These are phyloP conservation scores for Phragmites australis DNA, from an alignment of 176 grass and related monocot species.

Conservation along the genomic window DNA sequence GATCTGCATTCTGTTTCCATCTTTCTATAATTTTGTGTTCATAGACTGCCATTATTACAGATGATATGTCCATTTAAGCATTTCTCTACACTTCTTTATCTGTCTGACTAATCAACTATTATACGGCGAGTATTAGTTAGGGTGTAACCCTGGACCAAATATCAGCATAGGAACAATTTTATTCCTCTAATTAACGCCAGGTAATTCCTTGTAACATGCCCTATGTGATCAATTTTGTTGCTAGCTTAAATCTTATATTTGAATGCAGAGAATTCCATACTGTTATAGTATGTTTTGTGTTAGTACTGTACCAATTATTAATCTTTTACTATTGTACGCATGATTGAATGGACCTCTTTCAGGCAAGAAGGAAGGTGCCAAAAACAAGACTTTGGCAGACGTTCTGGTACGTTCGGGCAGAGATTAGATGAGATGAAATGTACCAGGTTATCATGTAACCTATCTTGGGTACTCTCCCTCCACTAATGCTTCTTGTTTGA, in stretches of 20 bases:
- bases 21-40: neutral
- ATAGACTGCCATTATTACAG: neutral
- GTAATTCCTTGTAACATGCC: too few species aligned
- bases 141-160: neutral
- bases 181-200: neutral
- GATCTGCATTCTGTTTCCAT: neutral
- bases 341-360: slow-evolving; percentile 6
- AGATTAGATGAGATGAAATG: neutral
- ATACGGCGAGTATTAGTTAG: neutral
- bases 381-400: slow-evolving; percentile 17
- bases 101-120: too few species aligned
- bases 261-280: neutral
- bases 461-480: slow-evolving; percentile 13
- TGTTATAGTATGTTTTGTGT: neutral
- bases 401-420: slow-evolving; percentile 23
- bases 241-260: neutral
- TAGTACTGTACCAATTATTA: neutral
- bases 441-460: neutral
- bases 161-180: neutral
- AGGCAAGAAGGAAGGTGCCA: slow-evolving; percentile 16
- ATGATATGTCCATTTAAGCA: neutral
- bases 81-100: neutral
- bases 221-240: neutral
- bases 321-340: neutral
- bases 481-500: neutral